Percentiles rank a stretch among this genome's conserved stretches.
phyloP scores from a whole-genome alignment of 2,329 filamentous ascomycete genomes.

The Ophiostoma novo-ulmi region DNA sequence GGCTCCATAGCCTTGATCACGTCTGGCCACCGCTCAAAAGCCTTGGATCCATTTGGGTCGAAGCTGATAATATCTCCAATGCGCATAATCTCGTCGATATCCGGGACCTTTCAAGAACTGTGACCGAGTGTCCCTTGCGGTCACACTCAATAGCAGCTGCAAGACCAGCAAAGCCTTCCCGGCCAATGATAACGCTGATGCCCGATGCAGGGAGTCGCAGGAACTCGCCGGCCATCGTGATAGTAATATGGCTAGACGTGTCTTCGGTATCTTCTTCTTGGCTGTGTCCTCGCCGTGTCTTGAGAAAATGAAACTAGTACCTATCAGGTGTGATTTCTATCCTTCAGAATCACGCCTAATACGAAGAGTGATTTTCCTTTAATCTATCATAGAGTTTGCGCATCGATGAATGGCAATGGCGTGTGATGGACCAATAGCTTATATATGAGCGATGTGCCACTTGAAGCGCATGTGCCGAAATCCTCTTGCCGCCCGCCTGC shows the following conservation, averaged over 20 bases:
- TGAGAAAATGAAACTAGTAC: neutral
- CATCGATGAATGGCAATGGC: neutral
- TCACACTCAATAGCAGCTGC: neutral
- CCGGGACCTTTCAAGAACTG: constrained; percentile 36
- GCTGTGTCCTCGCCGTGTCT: neutral
- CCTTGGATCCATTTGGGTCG: constrained; percentile 51
- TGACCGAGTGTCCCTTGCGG: constrained; percentile 31
- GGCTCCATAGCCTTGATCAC: constrained; percentile 47
- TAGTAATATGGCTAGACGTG: no score
- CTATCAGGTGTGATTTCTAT: neutral
- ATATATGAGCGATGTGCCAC: neutral
- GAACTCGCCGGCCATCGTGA: neutral
- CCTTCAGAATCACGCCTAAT: no score
- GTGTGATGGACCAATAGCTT: neutral
- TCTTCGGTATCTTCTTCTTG: no score
- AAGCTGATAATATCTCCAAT: constrained; percentile 49
- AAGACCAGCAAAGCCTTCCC: neutral
- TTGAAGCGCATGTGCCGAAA: neutral
- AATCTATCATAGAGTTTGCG: neutral
- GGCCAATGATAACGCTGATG: neutral
- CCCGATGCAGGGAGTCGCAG: neutral
- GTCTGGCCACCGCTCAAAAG: constrained; percentile 52
- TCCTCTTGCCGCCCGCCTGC: neutral
- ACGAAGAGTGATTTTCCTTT: neutral
- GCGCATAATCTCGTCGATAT: neutral